Evolutionary conservation across 1,284 basidiomycete species (phyloP).

Genomic region (Trametes sp.): DNA sequence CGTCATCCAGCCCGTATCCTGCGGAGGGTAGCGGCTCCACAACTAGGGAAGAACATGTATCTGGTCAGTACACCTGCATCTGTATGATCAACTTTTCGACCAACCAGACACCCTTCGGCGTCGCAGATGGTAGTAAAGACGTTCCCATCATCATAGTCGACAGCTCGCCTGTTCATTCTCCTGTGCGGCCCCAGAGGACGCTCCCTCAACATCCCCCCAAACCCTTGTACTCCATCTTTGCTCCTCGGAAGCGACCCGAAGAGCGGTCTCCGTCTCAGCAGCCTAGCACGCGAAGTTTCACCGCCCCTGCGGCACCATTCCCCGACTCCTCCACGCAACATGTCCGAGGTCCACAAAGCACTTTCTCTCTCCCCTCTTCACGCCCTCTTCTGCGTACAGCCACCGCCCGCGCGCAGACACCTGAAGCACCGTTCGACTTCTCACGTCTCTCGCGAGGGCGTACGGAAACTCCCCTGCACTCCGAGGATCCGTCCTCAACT

Average conservation of each 20-base stretch:
- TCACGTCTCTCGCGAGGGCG: constrained; percentile 5
- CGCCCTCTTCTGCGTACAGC: constrained; percentile 30
- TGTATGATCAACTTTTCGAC: no score
- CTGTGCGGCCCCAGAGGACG: constrained; percentile 3
- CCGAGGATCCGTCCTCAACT: no score
- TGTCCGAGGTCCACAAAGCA: constrained; percentile 61
- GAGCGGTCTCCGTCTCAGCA: constrained; percentile 9
- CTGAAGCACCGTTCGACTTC: constrained; percentile 1
- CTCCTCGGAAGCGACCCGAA: constrained; percentile 27
- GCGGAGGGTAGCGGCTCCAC: constrained; percentile 5
- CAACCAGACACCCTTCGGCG: no score
- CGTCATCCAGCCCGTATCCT: constrained; percentile 23
- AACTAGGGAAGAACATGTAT: neutral
- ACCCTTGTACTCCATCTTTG: constrained; percentile 43
- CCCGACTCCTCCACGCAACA: constrained; percentile 67
- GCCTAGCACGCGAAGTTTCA: constrained; percentile 5
- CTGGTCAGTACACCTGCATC: constrained; percentile 6
- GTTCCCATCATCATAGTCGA: constrained; percentile 33
- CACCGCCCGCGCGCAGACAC: neutral
- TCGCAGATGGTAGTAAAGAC: constrained; percentile 30
- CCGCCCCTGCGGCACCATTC: constrained; percentile 46
- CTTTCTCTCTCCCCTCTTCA: constrained; percentile 31
- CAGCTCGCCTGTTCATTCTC: constrained; percentile 22
- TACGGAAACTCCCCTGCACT: no score
- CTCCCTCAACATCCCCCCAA: constrained; percentile 34